These are phyloP conservation scores for Helianthus annuus DNA, from an alignment of 129 eudicot genomes.

Conservation along the genomic window HanXRQr2.0-SUNRISE NC_035441.2:110749959-110750458, in stretches of 20 bases:
- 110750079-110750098: slow-evolving; percentile 46
- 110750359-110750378: slow-evolving; percentile 28
- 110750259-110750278: slow-evolving; percentile 26
- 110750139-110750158: slow-evolving; percentile 52
- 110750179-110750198: slow-evolving; percentile 15
- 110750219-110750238: slow-evolving; percentile 28
- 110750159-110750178: slow-evolving; percentile 48
- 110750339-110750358: slow-evolving; percentile 7
- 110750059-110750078: slow-evolving; percentile 65
- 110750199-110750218: slow-evolving; percentile 31
- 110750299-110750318: slow-evolving; percentile 18
- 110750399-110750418: slow-evolving; percentile 2
- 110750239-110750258: slow-evolving; percentile 20
- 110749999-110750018: slow-evolving; percentile 46
- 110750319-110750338: not conserved
- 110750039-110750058: slow-evolving; percentile 26
- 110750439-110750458: slow-evolving; percentile 23
- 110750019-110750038: slow-evolving; percentile 31
- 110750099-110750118: slow-evolving; percentile 42
- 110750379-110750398: slow-evolving; percentile 26
- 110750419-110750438: slow-evolving; percentile 25
- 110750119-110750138: slow-evolving; percentile 55
- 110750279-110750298: slow-evolving; percentile 19
- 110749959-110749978: slow-evolving; percentile 50
- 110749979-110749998: slow-evolving; percentile 42